Percentiles rank a stretch among this genome's conserved stretches.
Conservation (phyloP, 2,329 filamentous ascomycete species). For the Exophiala dermatitidis region DNA sequence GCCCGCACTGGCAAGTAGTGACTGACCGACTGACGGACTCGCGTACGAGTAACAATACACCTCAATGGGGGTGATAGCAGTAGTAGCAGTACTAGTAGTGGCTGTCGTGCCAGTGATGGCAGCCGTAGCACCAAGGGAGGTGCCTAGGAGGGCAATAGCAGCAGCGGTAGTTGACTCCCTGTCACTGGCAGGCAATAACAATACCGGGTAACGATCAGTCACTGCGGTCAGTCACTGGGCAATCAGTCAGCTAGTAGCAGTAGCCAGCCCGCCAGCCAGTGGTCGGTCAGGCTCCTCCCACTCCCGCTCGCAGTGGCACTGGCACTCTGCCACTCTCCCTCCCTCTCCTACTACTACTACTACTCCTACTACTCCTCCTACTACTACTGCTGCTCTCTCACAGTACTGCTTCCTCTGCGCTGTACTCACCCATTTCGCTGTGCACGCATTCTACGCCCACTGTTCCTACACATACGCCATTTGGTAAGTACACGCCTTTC, state of each 20-base stretch:
- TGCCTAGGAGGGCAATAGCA: too few species aligned
- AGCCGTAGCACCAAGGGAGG: neutral
- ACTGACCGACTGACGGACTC: too few species aligned
- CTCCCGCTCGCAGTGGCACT: neutral
- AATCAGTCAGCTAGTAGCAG: neutral
- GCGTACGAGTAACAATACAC: too few species aligned
- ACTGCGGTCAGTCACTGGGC: too few species aligned
- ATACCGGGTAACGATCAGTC: too few species aligned
- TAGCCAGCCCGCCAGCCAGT: neutral
- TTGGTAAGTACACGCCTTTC: slow-evolving; percentile 22
- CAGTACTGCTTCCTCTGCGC: slow-evolving; percentile 10
- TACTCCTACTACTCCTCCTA: slow-evolving; percentile 2
- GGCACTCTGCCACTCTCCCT: neutral
- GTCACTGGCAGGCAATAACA: too few species aligned
- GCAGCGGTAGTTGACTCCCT: too few species aligned
- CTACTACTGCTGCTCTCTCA: slow-evolving; percentile 3
- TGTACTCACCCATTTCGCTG: slow-evolving; percentile 1
- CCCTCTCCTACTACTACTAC: slow-evolving; percentile 3
- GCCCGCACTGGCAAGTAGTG: too few species aligned
- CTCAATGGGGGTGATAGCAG: neutral
- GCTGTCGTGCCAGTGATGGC: neutral
- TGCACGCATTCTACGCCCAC: neutral
- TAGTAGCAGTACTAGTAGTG: neutral
- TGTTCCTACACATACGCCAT: slow-evolving; percentile 2
- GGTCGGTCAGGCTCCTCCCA: neutral